These are phyloP conservation scores for Glycine latifolia DNA, from an alignment of 306 rosid species.

Conservation along the genomic window DNA sequence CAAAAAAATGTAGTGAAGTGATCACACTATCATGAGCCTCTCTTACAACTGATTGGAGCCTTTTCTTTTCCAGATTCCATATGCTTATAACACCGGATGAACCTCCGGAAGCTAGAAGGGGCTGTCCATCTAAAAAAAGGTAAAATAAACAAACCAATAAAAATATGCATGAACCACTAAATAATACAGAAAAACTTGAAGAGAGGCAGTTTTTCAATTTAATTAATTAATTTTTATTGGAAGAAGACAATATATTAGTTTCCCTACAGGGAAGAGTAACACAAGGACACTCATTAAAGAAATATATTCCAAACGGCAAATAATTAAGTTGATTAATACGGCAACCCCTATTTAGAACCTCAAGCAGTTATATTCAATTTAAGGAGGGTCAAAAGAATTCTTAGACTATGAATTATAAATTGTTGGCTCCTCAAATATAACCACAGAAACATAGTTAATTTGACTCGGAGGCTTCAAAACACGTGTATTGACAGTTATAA, in stretches of 20 bases:
- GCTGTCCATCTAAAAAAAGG: conserved; percentile 80
- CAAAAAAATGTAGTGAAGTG: conserved; percentile 84
- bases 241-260: background rate
- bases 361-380: background rate
- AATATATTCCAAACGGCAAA: background rate
- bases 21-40: conserved; percentile 89
- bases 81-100: conserved; percentile 95
- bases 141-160: conserved; percentile 22
- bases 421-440: no score
- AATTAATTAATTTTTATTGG: conserved; percentile 14
- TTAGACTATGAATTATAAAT: background rate
- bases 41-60: conserved; percentile 87
- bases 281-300: conserved; percentile 19
- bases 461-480: background rate
- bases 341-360: background rate
- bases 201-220: background rate
- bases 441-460: background rate
- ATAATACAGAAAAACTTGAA: background rate
- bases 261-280: conserved; percentile 1
- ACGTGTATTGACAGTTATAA: background rate
- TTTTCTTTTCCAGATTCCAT: conserved; percentile 97
- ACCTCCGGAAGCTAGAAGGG: conserved; percentile 98
- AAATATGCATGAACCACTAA: conserved; percentile 35
- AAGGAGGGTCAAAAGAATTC: background rate
- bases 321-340: background rate